phyloP scores from a whole-genome alignment of 2,329 filamentous ascomycete species.

The Colletotrichum sp. region DNA sequence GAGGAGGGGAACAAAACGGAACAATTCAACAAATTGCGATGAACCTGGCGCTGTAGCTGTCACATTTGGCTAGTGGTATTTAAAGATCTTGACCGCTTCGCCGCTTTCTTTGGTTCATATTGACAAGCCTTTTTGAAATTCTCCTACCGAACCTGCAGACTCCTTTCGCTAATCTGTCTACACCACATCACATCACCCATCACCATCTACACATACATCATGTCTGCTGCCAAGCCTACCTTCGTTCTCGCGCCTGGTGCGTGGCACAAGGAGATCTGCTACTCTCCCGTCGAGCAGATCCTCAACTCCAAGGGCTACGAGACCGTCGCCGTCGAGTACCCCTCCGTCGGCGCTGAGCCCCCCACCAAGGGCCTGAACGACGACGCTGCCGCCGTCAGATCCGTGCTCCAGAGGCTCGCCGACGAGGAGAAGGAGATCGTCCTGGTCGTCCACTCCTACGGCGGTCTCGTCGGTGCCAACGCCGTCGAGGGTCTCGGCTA shows the following conservation, averaged over 20 bases:
- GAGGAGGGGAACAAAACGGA: background rate
- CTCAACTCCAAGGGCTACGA: conserved; percentile 35
- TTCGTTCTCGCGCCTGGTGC: conserved; percentile 44
- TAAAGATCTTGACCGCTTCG: background rate
- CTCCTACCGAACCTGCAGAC: background rate
- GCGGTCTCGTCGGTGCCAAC: conserved; percentile 41
- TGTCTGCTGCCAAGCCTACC: conserved; percentile 17
- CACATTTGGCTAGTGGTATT: background rate
- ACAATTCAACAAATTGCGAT: background rate
- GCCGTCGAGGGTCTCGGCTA: conserved; percentile 40
- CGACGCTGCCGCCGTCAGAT: conserved; percentile 36
- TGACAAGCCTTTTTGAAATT: background rate
- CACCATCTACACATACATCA: background rate
- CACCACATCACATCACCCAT: background rate
- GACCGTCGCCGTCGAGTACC: conserved; percentile 32
- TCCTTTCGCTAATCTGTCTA: background rate
- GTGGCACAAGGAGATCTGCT: conserved; percentile 37
- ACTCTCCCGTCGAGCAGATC: conserved; percentile 28
- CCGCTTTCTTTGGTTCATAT: background rate
- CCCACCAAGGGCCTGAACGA: conserved; percentile 27
- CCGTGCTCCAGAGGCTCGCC: conserved; percentile 28
- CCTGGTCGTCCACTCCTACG: conserved; percentile 47
- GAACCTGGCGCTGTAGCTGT: background rate
- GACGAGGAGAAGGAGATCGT: conserved; percentile 43
- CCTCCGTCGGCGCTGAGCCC: conserved; percentile 34